Conservation (phyloP, 345 rosid genomes). For the Rhodamnia rubescens region DNA sequence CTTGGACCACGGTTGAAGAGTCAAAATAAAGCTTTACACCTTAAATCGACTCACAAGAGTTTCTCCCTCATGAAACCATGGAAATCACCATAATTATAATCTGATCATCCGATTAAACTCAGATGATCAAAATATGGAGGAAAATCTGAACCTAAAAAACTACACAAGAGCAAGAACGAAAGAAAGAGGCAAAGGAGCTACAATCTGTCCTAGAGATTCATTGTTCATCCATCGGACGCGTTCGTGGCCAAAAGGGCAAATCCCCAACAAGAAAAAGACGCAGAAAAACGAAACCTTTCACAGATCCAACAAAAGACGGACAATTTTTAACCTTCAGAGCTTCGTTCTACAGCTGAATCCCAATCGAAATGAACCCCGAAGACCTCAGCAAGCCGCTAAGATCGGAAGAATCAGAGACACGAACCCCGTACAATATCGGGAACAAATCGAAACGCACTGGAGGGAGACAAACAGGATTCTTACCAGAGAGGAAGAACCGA, state of each 20-base stretch:
- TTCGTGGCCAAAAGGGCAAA: neutral
- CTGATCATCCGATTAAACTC: neutral
- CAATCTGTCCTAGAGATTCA: neutral
- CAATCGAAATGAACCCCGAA: neutral
- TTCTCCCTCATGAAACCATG: neutral
- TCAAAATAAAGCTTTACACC: neutral
- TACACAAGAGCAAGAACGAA: neutral
- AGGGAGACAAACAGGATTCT: neutral
- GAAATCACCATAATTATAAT: neutral
- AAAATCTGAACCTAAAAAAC: neutral
- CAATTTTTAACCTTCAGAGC: neutral
- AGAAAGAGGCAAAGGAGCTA: neutral
- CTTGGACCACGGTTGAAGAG: neutral
- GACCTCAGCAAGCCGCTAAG: neutral
- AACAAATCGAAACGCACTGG: neutral
- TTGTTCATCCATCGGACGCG: neutral
- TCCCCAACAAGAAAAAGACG: neutral
- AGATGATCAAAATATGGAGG: neutral
- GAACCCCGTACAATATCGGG: neutral
- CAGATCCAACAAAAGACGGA: neutral
- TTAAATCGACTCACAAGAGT: neutral
- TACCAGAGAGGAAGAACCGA: conserved; percentile 1
- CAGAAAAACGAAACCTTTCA: neutral
- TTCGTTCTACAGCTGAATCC: neutral
- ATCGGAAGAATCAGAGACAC: neutral